Evolutionary conservation across 192 early-diverging fungal species (phyloP).

Genomic region (Entomortierella parvispora): DNA sequence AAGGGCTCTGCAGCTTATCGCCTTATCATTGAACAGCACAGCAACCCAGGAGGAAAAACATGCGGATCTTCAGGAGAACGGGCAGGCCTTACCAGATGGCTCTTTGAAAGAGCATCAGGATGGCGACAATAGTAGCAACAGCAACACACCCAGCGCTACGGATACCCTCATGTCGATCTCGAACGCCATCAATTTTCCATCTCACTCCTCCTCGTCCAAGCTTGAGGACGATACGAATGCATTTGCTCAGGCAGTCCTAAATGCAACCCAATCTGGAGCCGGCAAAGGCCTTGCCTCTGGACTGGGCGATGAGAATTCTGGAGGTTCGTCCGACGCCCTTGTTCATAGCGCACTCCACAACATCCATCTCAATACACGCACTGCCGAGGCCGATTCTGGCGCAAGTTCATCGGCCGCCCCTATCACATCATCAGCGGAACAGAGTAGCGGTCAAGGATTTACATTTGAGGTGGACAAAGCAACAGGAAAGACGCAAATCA

Average conservation of each 20-base stretch:
- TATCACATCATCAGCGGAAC: not conserved
- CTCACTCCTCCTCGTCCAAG: constrained; percentile 12
- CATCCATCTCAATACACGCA: not conserved
- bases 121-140: not conserved
- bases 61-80: not conserved
- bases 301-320: too few species aligned
- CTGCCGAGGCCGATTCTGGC: not conserved
- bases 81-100: not conserved
- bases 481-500: constrained; percentile 49
- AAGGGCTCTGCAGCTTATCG: constrained; percentile 31
- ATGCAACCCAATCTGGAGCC: constrained; percentile 18
- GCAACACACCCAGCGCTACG: constrained; percentile 1
- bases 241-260: constrained; percentile 36
- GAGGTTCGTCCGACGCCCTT: not conserved
- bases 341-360: constrained; percentile 7
- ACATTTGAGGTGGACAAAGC: constrained; percentile 43
- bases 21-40: constrained; percentile 20
- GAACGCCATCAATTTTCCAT: constrained; percentile 23
- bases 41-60: constrained; percentile 1
- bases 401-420: not conserved
- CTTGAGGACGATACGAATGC: constrained; percentile 24
- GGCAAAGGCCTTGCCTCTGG: not conserved
- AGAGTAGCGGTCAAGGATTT: constrained; percentile 16
- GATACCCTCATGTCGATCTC: constrained; percentile 22
- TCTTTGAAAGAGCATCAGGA: not conserved